A percentile compares a stretch with the other conserved stretches of the same genome.
Conservation (phyloP, 176 grass and related monocot species). For the Canna indica region DNA sequence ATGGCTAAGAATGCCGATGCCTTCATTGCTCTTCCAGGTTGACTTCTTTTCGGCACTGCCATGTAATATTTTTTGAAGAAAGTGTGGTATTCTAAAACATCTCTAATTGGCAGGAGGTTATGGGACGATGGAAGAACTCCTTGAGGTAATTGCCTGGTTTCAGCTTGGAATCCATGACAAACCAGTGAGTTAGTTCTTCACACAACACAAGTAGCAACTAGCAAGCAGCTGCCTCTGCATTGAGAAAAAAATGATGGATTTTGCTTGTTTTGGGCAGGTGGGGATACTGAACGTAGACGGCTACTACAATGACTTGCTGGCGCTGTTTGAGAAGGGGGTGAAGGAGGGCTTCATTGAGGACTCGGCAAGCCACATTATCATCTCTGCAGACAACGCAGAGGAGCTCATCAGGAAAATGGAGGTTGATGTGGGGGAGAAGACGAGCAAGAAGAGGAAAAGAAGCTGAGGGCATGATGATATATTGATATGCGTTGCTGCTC, state of each 20-base stretch:
- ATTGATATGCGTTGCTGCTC: too few species aligned
- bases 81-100: background rate
- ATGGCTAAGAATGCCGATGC: constrained; percentile 68
- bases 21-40: constrained; percentile 72
- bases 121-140: constrained; percentile 89
- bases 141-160: constrained; percentile 95
- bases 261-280: constrained; percentile 33
- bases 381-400: constrained; percentile 48
- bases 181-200: constrained; percentile 37
- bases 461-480: too few species aligned
- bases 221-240: too few species aligned
- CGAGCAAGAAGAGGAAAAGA: background rate
- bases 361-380: constrained; percentile 50
- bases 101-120: constrained; percentile 50
- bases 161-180: constrained; percentile 96
- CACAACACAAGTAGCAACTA: background rate
- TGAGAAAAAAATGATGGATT: background rate
- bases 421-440: background rate
- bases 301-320: constrained; percentile 78
- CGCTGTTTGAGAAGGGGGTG: constrained; percentile 75
- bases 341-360: constrained; percentile 88
- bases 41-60: too few species aligned
- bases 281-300: constrained; percentile 87
- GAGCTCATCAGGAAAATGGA: constrained; percentile 46
- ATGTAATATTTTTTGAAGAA: too few species aligned